These are phyloP conservation scores for Hymenoscyphus repandus DNA, from an alignment of 2,329 filamentous ascomycete genomes.

Conservation along the genomic window DNA sequence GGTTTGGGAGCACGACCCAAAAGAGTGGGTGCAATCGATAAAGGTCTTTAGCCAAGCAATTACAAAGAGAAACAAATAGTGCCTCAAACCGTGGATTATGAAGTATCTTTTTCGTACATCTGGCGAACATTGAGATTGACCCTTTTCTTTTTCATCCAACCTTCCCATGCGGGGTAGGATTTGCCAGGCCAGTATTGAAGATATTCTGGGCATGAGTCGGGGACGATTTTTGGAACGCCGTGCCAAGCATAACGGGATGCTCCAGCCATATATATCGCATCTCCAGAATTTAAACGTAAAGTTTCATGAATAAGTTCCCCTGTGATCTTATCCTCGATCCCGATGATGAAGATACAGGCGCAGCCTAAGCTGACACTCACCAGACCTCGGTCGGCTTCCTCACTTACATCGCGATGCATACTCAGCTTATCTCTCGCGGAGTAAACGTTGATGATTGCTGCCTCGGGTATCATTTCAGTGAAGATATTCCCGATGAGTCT, in stretches of 20 bases:
- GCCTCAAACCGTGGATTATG: background rate
- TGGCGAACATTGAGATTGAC: conserved; percentile 92
- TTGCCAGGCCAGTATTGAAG: conserved; percentile 67
- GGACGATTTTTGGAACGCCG: conserved; percentile 81
- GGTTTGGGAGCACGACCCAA: background rate
- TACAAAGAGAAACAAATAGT: no score
- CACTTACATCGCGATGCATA: conserved; percentile 90
- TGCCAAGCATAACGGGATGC: conserved; percentile 88
- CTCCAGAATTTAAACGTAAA: conserved; percentile 72
- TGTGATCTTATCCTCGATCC: conserved; percentile 39
- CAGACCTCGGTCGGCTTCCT: conserved; percentile 71
- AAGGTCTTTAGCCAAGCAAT: background rate
- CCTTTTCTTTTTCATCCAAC: conserved; percentile 84
- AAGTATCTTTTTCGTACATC: conserved; percentile 50
- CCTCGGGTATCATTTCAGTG: conserved; percentile 72
- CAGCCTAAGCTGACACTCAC: conserved; percentile 87
- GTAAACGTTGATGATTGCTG: conserved; percentile 93
- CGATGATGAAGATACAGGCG: conserved; percentile 82
- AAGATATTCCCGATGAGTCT: conserved; percentile 65
- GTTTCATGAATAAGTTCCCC: conserved; percentile 44
- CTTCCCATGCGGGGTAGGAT: conserved; percentile 58
- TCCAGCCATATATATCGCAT: conserved; percentile 84
- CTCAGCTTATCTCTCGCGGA: conserved; percentile 85
- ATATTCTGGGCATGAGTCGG: conserved; percentile 71
- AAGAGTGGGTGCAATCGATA: background rate